These are phyloP conservation scores for Loxodes magnus DNA, from an alignment of 73 alveolate genomes.

Conservation along the genomic window DNA sequence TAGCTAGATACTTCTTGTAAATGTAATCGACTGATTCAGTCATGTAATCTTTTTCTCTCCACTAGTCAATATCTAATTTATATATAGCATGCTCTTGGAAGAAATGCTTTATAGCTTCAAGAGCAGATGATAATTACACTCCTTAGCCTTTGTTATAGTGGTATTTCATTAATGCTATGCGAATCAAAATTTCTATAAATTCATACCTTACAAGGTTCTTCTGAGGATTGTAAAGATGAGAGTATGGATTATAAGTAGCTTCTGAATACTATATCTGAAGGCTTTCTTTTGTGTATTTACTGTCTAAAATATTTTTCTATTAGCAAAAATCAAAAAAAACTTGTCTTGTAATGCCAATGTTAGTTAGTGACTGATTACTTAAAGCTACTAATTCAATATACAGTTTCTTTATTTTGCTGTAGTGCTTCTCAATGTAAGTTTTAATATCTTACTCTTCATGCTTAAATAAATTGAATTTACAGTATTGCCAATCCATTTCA, in stretches of 20 bases:
- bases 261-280: slow-evolving; percentile 22
- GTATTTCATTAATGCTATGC: slow-evolving; percentile 37
- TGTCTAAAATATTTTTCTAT: slow-evolving; percentile 9
- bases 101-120: too few species aligned
- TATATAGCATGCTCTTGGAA: too few species aligned
- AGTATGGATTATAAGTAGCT: slow-evolving; percentile 9
- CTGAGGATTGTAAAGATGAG: slow-evolving; percentile 11
- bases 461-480: slow-evolving; percentile 27
- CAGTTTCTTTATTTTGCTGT: background rate
- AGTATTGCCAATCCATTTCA: slow-evolving; percentile 55
- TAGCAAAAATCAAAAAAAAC: slow-evolving; percentile 5
- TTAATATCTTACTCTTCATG: slow-evolving; percentile 15
- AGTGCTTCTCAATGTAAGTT: slow-evolving; percentile 13
- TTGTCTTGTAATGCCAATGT: background rate
- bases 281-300: slow-evolving; percentile 26
- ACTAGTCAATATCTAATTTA: too few species aligned
- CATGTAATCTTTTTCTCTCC: too few species aligned
- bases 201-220: slow-evolving; percentile 31
- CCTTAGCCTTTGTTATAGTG: too few species aligned
- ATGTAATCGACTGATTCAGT: too few species aligned
- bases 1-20: too few species aligned
- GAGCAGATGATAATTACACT: too few species aligned
- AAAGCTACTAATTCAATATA: background rate
- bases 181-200: slow-evolving; percentile 26
- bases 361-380: slow-evolving; percentile 10